Percentiles rank a stretch among this genome's conserved stretches.
These are phyloP conservation scores for Floccularia luteovirens DNA, from an alignment of 768 basidiomycete species.

Conservation along the genomic window DNA sequence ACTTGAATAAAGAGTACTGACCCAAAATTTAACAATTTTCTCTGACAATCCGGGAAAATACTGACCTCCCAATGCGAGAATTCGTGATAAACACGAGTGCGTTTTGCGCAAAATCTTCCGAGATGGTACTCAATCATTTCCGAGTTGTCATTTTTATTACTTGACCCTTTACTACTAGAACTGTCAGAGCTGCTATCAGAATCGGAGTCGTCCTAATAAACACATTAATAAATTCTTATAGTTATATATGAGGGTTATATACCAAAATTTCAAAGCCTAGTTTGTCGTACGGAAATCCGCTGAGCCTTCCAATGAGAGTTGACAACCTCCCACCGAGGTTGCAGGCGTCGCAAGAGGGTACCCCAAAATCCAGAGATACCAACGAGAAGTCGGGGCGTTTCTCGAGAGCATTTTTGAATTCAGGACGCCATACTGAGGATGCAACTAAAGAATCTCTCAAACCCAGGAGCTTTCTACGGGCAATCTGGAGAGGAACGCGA, in stretches of 20 bases:
- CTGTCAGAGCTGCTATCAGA: slow-evolving; percentile 11
- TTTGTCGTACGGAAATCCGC: slow-evolving; percentile 65
- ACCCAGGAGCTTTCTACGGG: slow-evolving; percentile 65
- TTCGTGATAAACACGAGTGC: slow-evolving; percentile 60
- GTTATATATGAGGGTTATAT: neutral
- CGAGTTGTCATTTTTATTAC: no score
- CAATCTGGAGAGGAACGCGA: slow-evolving; percentile 54
- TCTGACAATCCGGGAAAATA: slow-evolving; percentile 5
- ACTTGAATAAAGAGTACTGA: slow-evolving; percentile 60
- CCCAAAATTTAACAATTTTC: slow-evolving; percentile 5
- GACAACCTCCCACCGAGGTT: slow-evolving; percentile 66
- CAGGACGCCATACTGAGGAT: slow-evolving; percentile 77
- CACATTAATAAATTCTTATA: neutral
- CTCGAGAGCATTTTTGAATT: slow-evolving; percentile 59
- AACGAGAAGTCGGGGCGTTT: slow-evolving; percentile 60
- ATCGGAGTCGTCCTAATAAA: slow-evolving; percentile 7
- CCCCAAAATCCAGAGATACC: slow-evolving; percentile 40
- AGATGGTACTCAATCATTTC: slow-evolving; percentile 43
- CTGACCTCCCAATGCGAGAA: slow-evolving; percentile 83
- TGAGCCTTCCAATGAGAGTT: slow-evolving; percentile 50
- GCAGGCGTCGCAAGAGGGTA: slow-evolving; percentile 77
- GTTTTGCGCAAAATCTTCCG: slow-evolving; percentile 73
- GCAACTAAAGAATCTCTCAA: slow-evolving; percentile 70
- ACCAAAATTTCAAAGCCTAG: slow-evolving; percentile 47
- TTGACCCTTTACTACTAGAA: no score